phyloP scores from a whole-genome alignment of 148 eudicot species.

The Vaccinium darrowii region DNA sequence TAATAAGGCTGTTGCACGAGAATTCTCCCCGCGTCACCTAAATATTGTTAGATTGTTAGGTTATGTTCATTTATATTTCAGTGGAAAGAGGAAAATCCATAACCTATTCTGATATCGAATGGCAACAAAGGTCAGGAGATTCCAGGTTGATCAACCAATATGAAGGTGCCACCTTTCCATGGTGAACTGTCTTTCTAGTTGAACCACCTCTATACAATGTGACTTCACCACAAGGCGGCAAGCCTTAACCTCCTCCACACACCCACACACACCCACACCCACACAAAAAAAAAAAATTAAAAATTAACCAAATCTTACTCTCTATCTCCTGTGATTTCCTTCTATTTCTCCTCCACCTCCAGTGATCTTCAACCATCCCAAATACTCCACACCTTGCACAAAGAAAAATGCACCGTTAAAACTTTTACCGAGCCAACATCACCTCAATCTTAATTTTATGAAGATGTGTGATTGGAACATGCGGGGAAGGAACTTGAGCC shows the following conservation, averaged over 20 bases:
- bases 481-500: neutral
- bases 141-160: neutral
- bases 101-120: neutral
- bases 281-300: no score
- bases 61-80: neutral
- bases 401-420: neutral
- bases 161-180: neutral
- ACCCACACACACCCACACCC: no score
- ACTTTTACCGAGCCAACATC: neutral
- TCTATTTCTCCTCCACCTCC: neutral
- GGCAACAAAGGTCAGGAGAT: neutral
- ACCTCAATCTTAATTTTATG: neutral
- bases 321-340: neutral
- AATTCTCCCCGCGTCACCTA: neutral
- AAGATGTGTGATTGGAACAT: neutral
- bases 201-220: neutral
- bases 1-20: neutral
- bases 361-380: neutral
- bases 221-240: neutral
- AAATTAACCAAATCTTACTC: neutral
- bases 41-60: neutral
- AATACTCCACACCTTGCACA: neutral
- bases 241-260: neutral
- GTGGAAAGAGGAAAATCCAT: neutral
- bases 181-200: constrained; percentile 1